Evolutionary conservation across 2,329 filamentous ascomycete species (phyloP).

Genomic region (Aspergillus cejpii): DNA sequence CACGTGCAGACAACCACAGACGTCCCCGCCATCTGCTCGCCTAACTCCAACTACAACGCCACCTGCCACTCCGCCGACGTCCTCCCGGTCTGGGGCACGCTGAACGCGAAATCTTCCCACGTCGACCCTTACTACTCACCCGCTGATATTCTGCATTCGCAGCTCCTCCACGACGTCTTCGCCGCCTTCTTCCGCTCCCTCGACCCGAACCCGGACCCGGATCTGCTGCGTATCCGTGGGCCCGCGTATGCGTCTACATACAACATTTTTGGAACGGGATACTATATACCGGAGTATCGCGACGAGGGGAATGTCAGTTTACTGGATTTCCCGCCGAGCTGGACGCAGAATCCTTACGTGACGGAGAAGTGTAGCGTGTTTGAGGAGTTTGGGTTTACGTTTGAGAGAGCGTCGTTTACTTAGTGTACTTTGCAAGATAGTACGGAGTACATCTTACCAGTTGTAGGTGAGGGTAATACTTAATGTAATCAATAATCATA

Average conservation of each 20-base stretch:
- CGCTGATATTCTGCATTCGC: conserved; percentile 18
- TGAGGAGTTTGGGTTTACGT: conserved; percentile 23
- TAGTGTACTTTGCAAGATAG: too few species aligned
- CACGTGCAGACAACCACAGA: conserved; percentile 16
- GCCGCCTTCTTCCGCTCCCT: conserved; percentile 18
- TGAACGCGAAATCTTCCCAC: conserved; percentile 20
- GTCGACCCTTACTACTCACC: conserved; percentile 21
- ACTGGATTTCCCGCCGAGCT: conserved; percentile 13
- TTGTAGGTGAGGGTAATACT: too few species aligned
- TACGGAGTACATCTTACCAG: too few species aligned
- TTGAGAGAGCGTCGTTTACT: conserved; percentile 17
- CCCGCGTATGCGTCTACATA: conserved; percentile 18
- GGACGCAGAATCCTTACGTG: conserved; percentile 9
- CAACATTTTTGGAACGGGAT: conserved; percentile 11
- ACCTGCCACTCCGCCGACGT: conserved; percentile 25
- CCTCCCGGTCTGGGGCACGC: conserved; percentile 24
- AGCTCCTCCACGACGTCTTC: conserved; percentile 22
- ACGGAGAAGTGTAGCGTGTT: conserved; percentile 18
- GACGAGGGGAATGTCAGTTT: conserved; percentile 10
- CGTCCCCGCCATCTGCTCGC: conserved; percentile 19
- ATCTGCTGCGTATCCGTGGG: conserved; percentile 15
- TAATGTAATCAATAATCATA: too few species aligned
- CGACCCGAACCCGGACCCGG: conserved; percentile 19
- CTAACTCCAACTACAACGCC: conserved; percentile 22
- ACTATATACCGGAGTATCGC: conserved; percentile 12